Conservation (phyloP, 2,329 filamentous ascomycete species). For the Elsinoe australis region DNA sequence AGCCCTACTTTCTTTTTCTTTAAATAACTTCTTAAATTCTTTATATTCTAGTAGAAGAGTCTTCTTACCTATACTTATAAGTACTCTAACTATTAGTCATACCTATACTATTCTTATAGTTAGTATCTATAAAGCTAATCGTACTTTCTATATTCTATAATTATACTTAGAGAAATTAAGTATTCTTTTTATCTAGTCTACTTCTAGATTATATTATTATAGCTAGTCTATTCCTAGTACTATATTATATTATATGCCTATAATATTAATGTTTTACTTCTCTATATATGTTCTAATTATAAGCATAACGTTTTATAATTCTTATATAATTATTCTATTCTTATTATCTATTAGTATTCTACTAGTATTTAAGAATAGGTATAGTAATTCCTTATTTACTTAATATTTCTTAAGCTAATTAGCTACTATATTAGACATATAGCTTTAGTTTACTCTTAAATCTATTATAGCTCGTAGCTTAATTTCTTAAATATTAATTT, state of each 20-base stretch:
- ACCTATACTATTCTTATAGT: not conserved
- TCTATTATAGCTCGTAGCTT: not conserved
- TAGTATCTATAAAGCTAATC: not conserved
- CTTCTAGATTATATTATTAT: not conserved
- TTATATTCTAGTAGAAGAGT: not conserved
- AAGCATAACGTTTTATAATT: not conserved
- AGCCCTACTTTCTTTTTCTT: not conserved
- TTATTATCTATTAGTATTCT: not conserved
- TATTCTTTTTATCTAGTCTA: not conserved
- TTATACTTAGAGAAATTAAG: not conserved
- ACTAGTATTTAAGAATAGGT: not conserved
- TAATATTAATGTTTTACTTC: not conserved
- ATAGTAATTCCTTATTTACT: not conserved
- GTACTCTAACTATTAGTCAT: not conserved
- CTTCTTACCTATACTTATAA: not conserved
- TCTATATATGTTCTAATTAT: not conserved
- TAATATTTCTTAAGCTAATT: not conserved
- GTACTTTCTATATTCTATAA: not conserved
- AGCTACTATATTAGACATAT: not conserved
- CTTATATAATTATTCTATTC: not conserved
- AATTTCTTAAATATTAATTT: not conserved
- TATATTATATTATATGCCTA: not conserved
- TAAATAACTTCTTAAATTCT: slow-evolving; percentile 1
- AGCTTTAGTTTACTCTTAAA: not conserved
- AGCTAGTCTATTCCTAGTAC: slow-evolving; percentile 2